Percentiles rank a stretch among this genome's conserved stretches.
Evolutionary conservation across 768 basidiomycete genomes (phyloP).

Genomic region (Cubamyces sp.): DNA sequence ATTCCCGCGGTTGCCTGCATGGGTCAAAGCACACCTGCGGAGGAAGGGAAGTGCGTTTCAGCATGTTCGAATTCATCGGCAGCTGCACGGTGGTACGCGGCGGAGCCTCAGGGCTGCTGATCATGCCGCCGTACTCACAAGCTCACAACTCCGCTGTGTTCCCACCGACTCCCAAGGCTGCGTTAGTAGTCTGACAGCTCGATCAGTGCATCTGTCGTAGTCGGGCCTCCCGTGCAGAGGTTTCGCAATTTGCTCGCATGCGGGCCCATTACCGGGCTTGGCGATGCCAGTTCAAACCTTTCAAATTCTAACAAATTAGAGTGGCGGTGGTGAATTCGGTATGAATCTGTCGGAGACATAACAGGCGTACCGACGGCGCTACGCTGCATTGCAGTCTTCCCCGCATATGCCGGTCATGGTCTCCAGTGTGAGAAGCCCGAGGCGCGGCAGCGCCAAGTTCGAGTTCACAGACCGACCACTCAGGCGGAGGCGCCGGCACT

Average conservation of each 20-base stretch:
- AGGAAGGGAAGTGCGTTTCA: constrained; percentile 1
- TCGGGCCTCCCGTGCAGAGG: constrained; percentile 75
- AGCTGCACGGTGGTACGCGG: neutral
- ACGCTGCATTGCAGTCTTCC: constrained; percentile 83
- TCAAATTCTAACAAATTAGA: constrained; percentile 84
- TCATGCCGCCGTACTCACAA: neutral
- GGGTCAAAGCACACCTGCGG: neutral
- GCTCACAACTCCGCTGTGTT: too few relatives aligned
- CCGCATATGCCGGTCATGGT: constrained; percentile 68
- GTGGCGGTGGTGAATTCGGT: neutral
- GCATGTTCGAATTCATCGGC: too few relatives aligned
- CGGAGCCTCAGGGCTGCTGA: neutral
- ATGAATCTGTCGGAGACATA: neutral
- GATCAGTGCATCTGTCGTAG: constrained; percentile 44
- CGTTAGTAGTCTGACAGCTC: neutral
- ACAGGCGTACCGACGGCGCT: constrained; percentile 71
- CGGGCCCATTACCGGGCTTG: constrained; percentile 85
- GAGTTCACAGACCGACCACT: too few relatives aligned
- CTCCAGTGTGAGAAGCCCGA: constrained; percentile 66
- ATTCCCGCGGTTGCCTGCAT: neutral
- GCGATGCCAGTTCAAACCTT: constrained; percentile 84
- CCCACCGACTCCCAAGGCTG: neutral
- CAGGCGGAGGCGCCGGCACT: too few relatives aligned
- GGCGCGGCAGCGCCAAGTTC: too few relatives aligned
- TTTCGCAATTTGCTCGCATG: constrained; percentile 76